Evolutionary conservation across 2,329 filamentous ascomycete species (phyloP).

Genomic region (Purpureocillium lavendulum): DNA sequence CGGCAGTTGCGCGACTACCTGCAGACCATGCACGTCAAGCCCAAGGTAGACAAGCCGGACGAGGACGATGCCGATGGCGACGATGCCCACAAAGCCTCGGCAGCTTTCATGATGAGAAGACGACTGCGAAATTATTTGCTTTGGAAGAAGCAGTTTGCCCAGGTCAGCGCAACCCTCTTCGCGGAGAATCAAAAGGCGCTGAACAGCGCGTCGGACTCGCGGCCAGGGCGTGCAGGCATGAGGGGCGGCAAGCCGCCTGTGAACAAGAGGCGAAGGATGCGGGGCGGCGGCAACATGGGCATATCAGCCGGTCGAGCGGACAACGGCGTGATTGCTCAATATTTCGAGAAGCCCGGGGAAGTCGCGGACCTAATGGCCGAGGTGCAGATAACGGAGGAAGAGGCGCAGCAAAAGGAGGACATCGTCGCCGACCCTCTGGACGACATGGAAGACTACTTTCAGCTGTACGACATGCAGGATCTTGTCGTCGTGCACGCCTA

Average conservation of each 20-base stretch:
- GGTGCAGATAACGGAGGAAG: constrained; percentile 70
- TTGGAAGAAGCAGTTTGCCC: constrained; percentile 86
- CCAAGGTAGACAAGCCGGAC: constrained; percentile 32
- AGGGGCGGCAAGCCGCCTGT: constrained; percentile 57
- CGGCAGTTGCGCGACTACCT: constrained; percentile 85
- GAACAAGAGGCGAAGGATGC: constrained; percentile 78
- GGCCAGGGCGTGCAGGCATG: constrained; percentile 33
- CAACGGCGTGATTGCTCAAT: constrained; percentile 65
- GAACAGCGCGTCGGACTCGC: constrained; percentile 54
- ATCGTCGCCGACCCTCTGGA: constrained; percentile 70
- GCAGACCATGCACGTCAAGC: constrained; percentile 76
- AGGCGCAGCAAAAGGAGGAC: constrained; percentile 68
- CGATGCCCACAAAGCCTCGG: constrained; percentile 59
- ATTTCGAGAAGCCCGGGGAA: constrained; percentile 75
- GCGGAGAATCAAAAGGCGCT: constrained; percentile 72
- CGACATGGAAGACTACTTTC: constrained; percentile 86
- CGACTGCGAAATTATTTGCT: constrained; percentile 78
- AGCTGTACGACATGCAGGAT: constrained; percentile 86
- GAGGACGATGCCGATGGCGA: constrained; percentile 34
- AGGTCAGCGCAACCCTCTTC: constrained; percentile 72
- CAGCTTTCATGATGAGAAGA: constrained; percentile 80
- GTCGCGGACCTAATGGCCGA: constrained; percentile 77
- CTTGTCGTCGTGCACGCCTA: constrained; percentile 87
- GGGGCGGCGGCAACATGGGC: constrained; percentile 63
- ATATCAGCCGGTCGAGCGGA: constrained; percentile 54